A percentile compares a stretch with the other conserved stretches of the same genome.
These are phyloP conservation scores for Allantophomopsis cytisporea DNA, from an alignment of 2,329 filamentous ascomycete genomes.

Conservation along the genomic window DNA sequence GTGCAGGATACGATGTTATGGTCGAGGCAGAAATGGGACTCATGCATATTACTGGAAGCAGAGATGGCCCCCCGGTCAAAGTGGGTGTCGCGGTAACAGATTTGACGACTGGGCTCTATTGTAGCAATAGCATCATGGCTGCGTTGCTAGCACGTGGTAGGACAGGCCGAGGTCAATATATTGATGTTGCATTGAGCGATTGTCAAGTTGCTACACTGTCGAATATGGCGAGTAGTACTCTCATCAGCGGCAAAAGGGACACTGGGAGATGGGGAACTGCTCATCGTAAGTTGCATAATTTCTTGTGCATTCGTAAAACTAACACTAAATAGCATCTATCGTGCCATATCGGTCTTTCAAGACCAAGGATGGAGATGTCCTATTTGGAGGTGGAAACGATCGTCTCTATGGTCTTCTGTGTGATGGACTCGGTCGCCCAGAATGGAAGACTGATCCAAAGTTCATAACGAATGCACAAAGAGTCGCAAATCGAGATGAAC, in stretches of 20 bases:
- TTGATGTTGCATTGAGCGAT: conserved; percentile 84
- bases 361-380: conserved; percentile 56
- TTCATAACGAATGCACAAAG: conserved; percentile 49
- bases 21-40: conserved; percentile 95
- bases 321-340: conserved; percentile 59
- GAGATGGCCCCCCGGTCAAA: conserved; percentile 86
- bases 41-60: conserved; percentile 92
- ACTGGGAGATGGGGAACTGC: conserved; percentile 90
- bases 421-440: conserved; percentile 38
- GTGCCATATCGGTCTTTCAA: conserved; percentile 85
- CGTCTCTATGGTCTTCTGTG: conserved; percentile 53
- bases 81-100: conserved; percentile 96
- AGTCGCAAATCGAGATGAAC: conserved; percentile 56
- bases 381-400: conserved; percentile 63
- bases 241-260: conserved; percentile 81
- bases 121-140: conserved; percentile 90
- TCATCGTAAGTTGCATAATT: conserved; percentile 51
- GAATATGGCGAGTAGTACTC: conserved; percentile 87
- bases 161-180: conserved; percentile 76
- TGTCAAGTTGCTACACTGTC: conserved; percentile 88
- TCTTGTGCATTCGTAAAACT: conserved; percentile 3
- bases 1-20: conserved; percentile 98
- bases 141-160: conserved; percentile 64
- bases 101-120: conserved; percentile 88
- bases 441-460: conserved; percentile 45